Percentiles rank a stretch among this genome's conserved stretches.
Evolutionary conservation across 78 protist species (phyloP).

Genomic region (slime mould (Dictyostelium discoideum)): dicty_2.7 NC_007088.5:7564001-7564500

Average conservation of each 20-base stretch:
- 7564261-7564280: background rate
- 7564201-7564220: background rate
- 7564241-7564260: slow-evolving; percentile 27
- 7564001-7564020: background rate
- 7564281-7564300: background rate
- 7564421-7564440: slow-evolving; percentile 92
- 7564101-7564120: background rate
- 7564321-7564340: background rate
- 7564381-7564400: slow-evolving; percentile 77
- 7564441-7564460: slow-evolving; percentile 86
- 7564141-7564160: background rate
- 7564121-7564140: background rate
- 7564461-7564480: slow-evolving; percentile 85
- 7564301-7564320: no score
- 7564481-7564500: slow-evolving; percentile 92
- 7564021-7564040: background rate
- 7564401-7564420: slow-evolving; percentile 91
- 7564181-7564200: background rate
- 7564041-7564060: background rate
- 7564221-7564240: slow-evolving; percentile 10
- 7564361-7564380: slow-evolving; percentile 34
- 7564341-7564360: background rate
- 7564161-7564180: background rate
- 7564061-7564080: background rate
- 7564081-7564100: background rate